Evolutionary conservation across 441 rosid species (phyloP).

Genomic region (Brassica balearica): DNA sequence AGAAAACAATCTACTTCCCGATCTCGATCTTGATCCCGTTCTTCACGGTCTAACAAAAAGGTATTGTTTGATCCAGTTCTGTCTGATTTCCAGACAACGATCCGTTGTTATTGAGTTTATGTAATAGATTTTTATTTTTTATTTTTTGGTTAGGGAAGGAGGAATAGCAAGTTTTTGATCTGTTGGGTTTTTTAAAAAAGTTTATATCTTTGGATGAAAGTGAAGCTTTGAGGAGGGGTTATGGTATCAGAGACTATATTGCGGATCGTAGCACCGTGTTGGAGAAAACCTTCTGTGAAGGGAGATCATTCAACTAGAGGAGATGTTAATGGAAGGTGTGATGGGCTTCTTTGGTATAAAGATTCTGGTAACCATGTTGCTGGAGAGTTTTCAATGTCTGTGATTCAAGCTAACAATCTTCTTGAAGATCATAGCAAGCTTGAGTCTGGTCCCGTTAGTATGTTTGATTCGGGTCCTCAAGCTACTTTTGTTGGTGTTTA

Average conservation of each 20-base stretch:
- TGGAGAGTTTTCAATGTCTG: slow-evolving; percentile 50
- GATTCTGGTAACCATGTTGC: slow-evolving; percentile 47
- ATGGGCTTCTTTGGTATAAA: slow-evolving; percentile 50
- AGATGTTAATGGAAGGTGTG: slow-evolving; percentile 42
- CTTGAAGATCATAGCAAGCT: slow-evolving; percentile 49
- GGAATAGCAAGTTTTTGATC: slow-evolving; percentile 11
- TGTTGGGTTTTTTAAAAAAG: not conserved
- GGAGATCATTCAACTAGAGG: slow-evolving; percentile 43
- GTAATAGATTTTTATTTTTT: not conserved
- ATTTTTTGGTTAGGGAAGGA: slow-evolving; percentile 24
- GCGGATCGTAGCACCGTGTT: slow-evolving; percentile 47
- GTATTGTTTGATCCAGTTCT: slow-evolving; percentile 9
- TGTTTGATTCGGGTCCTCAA: slow-evolving; percentile 47
- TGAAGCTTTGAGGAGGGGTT: slow-evolving; percentile 9
- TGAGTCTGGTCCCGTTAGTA: slow-evolving; percentile 43
- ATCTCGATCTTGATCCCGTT: slow-evolving; percentile 41
- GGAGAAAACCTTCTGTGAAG: slow-evolving; percentile 42
- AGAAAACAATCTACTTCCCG: slow-evolving; percentile 26
- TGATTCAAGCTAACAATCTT: slow-evolving; percentile 48
- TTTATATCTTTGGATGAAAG: slow-evolving; percentile 3
- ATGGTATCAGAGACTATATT: slow-evolving; percentile 44
- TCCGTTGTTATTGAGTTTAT: slow-evolving; percentile 6
- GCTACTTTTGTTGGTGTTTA: slow-evolving; percentile 49
- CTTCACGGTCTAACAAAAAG: slow-evolving; percentile 24
- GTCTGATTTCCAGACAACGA: slow-evolving; percentile 16